Evolutionary conservation across 768 basidiomycete genomes (phyloP), one percentile per base, ranked within the genome.

Genomic region (Hygrocybe coccinea): DNA sequence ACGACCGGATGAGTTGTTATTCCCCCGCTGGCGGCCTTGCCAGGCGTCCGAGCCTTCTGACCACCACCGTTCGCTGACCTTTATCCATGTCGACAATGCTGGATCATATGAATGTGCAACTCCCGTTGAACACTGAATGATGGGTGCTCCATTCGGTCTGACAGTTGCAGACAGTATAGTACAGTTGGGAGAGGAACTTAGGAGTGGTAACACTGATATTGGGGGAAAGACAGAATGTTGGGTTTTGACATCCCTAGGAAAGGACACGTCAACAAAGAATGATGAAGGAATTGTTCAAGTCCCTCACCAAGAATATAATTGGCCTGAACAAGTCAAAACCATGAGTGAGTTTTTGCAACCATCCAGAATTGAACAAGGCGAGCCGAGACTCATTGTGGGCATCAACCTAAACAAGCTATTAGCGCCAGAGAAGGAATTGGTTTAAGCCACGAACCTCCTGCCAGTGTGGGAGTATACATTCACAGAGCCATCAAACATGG

Each of bases 381-480:
- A 76, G 14, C 86, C 90, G 21, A 98, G 78, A 39, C 76, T 78
- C 56, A 97, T 59, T 1, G 84, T 84, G 1, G 91, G 86, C 76
- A 95, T 83, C 22, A 91, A 65, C 62, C 95, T 97, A 55, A 6
- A 44, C 17, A 29, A 17, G 38, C 2, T 25, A 15, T n/a, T 55
- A 39, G 46, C 38, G 54, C 17, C 12, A 49, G 14, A 14, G 50
- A 43, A 9, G 54, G 50, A 19, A 59, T 50, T 49, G 36, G 14
- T 35, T 49, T 21, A 12, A n/a, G 22, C 34, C 17, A 60, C 82
- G 54, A 60, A 93, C 95, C 87, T 81, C 67, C 94, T 73, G 4
- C 95, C 95, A 0, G 85, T 85, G 46, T 79, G 79, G 3, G 92
- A 89, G 70, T 97, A 97, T 9, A 95, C 82, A 58, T 79, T 81